Evolutionary conservation across 2,329 filamentous ascomycete species (phyloP), one percentile per base, ranked within the genome.

Genomic region (Aspergillus brunneoviolaceus): DNA sequence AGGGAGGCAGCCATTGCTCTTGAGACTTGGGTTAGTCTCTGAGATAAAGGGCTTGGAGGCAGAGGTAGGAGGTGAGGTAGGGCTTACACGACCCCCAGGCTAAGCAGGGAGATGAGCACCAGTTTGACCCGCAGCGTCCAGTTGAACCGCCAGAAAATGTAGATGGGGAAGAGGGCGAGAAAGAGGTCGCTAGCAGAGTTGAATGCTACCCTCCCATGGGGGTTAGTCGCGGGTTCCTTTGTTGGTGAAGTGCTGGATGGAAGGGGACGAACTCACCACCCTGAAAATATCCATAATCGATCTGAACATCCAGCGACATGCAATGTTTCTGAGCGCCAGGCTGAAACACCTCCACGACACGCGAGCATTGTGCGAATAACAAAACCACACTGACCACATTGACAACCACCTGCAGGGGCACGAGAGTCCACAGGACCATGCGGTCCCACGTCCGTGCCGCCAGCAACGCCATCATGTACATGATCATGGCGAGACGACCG

Each of bases 1-100:
- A 58, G 29, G 27, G 50, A 58, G 49, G 57, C 57, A 1, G 50
- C 57, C 57, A 58, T 54, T 10, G 57, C 57, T 14, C 57, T 58
- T 10, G 2, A 16, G 35, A 1, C 1, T n/a, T n/a, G 3, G 3
- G 5, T 49, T 10, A 49, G 45, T 21, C 16, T 25, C n/a, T 12
- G 39, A 25, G 12, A 4, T 2, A 7, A 2, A 2, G 1, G 1
- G 19, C 14, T 16, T 11, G 2, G 16, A 5, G 14, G 4, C 1
- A 7, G 6, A 21, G 27, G 12, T 7, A 9, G 4, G 5, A 3
- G 21, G 35, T 5, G 5, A 3, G 21, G 35, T 5, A 25, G 1
- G 2, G 35, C 27, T 21, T 25, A 55, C 53, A 55, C 42, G 1
- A 55, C 42, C 5, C 53, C 53, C 6, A 55, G 45, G 25, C 42